Conservation (phyloP, 352 stramenopile species). For the Pythium vanterpoolii region DNA sequence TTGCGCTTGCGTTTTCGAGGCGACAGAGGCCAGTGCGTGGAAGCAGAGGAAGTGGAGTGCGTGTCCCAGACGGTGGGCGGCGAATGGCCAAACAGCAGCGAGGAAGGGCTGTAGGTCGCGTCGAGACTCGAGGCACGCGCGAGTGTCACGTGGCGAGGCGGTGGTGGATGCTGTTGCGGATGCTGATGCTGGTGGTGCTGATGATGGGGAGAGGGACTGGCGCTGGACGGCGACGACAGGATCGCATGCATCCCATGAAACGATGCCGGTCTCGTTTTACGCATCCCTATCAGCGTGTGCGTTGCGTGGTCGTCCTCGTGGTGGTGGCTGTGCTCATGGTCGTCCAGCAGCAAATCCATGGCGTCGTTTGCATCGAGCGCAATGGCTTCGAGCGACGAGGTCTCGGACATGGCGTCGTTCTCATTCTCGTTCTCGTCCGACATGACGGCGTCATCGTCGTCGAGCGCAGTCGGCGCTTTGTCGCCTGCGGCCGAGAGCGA, state of each 20-base stretch:
- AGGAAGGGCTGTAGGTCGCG: background rate
- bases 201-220: background rate
- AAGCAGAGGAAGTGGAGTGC: too few relatives aligned
- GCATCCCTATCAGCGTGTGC: background rate
- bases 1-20: constrained; percentile 16
- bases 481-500: constrained; percentile 5
- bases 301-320: background rate
- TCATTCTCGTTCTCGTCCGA: constrained; percentile 6
- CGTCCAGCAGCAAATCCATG: constrained; percentile 15
- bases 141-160: background rate
- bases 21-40: background rate
- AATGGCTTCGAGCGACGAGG: constrained; percentile 21
- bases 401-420: constrained; percentile 27
- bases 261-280: constrained; percentile 7
- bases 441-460: constrained; percentile 20
- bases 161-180: background rate
- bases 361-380: constrained; percentile 7
- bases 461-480: background rate
- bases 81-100: background rate
- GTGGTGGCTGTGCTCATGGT: too few relatives aligned
- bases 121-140: constrained; percentile 8
- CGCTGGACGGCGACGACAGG: too few relatives aligned
- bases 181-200: background rate
- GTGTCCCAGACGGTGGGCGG: background rate
- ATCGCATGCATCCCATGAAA: constrained; percentile 6